A percentile compares a stretch with the other conserved stretches of the same genome.
Evolutionary conservation across 345 rosid genomes (phyloP).

Genomic region (Lagerstroemia speciosa): DNA sequence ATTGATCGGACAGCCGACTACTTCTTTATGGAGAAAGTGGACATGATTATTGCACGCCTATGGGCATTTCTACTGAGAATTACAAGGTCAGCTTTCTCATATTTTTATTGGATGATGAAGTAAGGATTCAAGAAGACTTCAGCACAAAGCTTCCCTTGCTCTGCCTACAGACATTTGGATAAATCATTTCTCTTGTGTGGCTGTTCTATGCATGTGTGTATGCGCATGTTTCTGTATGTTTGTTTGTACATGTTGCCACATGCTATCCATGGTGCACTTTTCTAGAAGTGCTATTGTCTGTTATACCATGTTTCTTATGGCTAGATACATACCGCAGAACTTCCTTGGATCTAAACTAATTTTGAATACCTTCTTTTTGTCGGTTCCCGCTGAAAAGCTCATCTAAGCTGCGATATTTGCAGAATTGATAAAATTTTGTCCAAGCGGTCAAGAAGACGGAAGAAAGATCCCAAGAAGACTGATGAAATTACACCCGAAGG

Average conservation of each 20-base stretch:
- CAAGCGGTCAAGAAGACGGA: constrained; percentile 32
- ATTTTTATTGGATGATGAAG: neutral
- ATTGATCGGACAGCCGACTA: constrained; percentile 66
- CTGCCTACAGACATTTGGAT: neutral
- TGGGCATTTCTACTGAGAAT: constrained; percentile 60
- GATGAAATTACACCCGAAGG: constrained; percentile 46
- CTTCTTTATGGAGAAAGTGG: constrained; percentile 79
- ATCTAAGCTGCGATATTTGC: constrained; percentile 21
- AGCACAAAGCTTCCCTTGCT: neutral
- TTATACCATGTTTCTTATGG: neutral
- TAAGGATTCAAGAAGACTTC: neutral
- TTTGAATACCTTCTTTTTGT: neutral
- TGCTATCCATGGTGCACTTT: neutral
- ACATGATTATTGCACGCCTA: constrained; percentile 64
- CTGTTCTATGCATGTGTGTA: neutral
- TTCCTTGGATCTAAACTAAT: neutral
- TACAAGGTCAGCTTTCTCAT: constrained; percentile 41
- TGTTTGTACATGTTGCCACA: neutral
- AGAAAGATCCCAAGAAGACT: constrained; percentile 60
- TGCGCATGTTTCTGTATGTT: neutral
- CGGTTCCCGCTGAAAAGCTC: constrained; percentile 12
- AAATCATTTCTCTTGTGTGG: neutral
- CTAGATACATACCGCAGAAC: neutral
- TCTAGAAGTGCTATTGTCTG: neutral
- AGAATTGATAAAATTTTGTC: constrained; percentile 57